Conservation (phyloP, 345 rosid species). For the Hypericum androsaemum region DNA sequence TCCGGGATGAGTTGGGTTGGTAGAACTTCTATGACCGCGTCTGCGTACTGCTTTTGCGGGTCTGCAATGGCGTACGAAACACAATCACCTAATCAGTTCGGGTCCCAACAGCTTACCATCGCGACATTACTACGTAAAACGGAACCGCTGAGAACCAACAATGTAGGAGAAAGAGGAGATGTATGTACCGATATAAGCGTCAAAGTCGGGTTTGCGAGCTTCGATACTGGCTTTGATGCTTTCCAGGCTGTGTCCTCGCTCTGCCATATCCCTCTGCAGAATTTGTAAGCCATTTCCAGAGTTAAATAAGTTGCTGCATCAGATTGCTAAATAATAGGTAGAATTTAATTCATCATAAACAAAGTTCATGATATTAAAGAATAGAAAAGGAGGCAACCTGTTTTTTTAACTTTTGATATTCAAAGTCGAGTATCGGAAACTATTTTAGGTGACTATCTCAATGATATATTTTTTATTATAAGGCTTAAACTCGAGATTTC, state of each 20-base stretch:
- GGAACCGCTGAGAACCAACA: not conserved
- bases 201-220: constrained; percentile 92
- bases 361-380: too few species aligned
- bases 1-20: constrained; percentile 81
- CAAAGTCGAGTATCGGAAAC: too few species aligned
- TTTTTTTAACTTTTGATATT: too few species aligned
- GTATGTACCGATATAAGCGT: constrained; percentile 77
- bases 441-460: too few species aligned
- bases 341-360: too few species aligned
- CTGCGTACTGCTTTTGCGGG: constrained; percentile 91
- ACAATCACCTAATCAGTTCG: not conserved
- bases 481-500: too few species aligned
- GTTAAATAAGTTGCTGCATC: too few species aligned
- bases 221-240: constrained; percentile 97
- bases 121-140: too few species aligned
- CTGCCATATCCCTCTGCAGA: constrained; percentile 94
- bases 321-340: too few species aligned
- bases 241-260: constrained; percentile 97
- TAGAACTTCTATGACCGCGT: constrained; percentile 87
- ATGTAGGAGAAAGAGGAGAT: not conserved
- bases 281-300: not conserved
- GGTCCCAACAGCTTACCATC: too few species aligned
- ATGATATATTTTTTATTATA: too few species aligned
- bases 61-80: constrained; percentile 32
- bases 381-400: not conserved